Evolutionary conservation across 192 early-diverging fungal species (phyloP).

Genomic region (Backusella sp.): DNA sequence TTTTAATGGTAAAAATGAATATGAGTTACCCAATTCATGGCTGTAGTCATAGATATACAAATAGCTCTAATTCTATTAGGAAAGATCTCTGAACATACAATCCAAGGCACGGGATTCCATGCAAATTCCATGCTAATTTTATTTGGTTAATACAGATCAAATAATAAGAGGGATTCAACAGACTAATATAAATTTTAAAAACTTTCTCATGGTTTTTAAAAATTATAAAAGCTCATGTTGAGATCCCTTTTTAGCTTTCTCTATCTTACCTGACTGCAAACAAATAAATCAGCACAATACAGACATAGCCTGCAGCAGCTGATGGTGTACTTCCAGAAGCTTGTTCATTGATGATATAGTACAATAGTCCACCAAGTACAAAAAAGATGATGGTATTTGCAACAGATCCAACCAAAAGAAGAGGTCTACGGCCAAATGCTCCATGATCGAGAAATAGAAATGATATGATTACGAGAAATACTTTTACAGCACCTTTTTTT

Average conservation of each 20-base stretch:
- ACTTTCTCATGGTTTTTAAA: no score
- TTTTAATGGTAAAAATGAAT: neutral
- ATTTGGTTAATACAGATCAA: neutral
- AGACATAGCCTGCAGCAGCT: neutral
- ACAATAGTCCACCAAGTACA: neutral
- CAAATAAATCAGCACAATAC: conserved; percentile 8
- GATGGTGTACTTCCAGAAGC: neutral
- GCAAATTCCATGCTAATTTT: neutral
- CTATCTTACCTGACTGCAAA: conserved; percentile 5
- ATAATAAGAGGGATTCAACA: neutral
- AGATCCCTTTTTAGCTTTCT: no score
- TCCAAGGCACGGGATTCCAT: conserved; percentile 1
- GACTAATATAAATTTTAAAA: no score
- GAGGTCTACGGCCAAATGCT: neutral
- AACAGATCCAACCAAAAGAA: conserved; percentile 5
- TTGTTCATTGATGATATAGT: neutral
- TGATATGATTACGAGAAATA: neutral
- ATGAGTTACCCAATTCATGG: conserved; percentile 15
- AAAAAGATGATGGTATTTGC: neutral
- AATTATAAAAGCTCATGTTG: no score
- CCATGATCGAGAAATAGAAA: conserved; percentile 4
- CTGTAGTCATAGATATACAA: conserved; percentile 6
- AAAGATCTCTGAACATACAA: conserved; percentile 6
- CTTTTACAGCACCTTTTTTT: conserved; percentile 4
- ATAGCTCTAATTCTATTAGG: conserved; percentile 5